A percentile compares a stretch with the other conserved stretches of the same genome.
These are phyloP conservation scores for Elongisporangium undulatum DNA, from an alignment of 352 stramenopile species.

Conservation along the genomic window DNA sequence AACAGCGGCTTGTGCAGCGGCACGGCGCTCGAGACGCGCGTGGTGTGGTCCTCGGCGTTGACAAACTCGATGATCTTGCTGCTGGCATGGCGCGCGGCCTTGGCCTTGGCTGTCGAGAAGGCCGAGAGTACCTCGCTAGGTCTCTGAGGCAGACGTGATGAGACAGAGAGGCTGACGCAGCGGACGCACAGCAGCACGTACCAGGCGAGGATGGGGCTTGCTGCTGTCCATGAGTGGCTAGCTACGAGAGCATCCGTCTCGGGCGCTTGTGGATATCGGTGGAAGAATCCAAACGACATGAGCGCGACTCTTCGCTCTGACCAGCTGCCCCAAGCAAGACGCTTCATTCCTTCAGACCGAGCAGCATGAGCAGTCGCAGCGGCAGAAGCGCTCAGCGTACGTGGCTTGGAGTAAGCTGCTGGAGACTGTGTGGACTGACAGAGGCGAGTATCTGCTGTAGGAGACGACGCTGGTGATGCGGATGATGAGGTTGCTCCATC, in stretches of 20 bases:
- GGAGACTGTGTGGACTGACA: not conserved
- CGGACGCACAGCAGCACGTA: not conserved
- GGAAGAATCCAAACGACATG: not conserved
- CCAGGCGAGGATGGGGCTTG: not conserved
- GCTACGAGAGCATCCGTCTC: not conserved
- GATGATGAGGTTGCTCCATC: not conserved
- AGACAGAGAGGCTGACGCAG: not conserved
- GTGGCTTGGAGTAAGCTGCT: not conserved
- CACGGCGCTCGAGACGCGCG: conserved; percentile 55
- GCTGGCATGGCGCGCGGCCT: conserved; percentile 27
- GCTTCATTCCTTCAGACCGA: not conserved
- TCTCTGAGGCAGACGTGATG: conserved; percentile 23
- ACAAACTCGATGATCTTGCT: conserved; percentile 59
- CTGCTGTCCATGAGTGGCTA: not conserved
- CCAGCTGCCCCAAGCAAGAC: not conserved
- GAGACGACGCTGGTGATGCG: not conserved
- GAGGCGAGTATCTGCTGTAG: not conserved
- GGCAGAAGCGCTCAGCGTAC: not conserved
- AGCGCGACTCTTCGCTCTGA: not conserved
- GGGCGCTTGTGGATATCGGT: not conserved
- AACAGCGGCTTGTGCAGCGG: conserved; percentile 87
- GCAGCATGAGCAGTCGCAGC: not conserved
- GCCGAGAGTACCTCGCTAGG: conserved; percentile 63
- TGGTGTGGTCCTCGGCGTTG: conserved; percentile 71
- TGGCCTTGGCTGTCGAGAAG: conserved; percentile 52